Evolutionary conservation across 352 stramenopile genomes (phyloP), one percentile per base, ranked within the genome.

Genomic region (Pythium aristosporum): DNA sequence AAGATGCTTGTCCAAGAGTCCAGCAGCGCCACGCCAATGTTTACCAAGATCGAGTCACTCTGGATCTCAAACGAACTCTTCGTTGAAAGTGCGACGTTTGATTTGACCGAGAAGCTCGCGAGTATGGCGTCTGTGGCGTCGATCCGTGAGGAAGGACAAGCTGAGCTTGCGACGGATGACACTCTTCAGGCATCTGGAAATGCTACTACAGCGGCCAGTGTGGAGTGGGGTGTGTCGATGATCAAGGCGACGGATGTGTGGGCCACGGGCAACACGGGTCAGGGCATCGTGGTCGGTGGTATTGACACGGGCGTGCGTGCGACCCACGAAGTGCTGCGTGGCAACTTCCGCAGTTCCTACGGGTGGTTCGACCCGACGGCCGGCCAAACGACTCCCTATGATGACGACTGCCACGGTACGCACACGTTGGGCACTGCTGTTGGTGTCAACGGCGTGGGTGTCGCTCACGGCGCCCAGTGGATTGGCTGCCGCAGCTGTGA

Each of bases 271-370:
- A 67, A 68, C 2, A 75, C 56, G 18, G 82, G 79, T 2, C 63
- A 62, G 21, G 68, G 69, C 5, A 51, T 91, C 10, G 73, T 84
- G 18, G 68, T 91, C 2, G 77, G 75, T 0, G 88, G 74, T 52
- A 89, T 91, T 56, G 82, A 91, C 61, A 88, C 82, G 5, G 79
- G 82, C 9, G 79, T 89, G 44, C 74, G 82, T 11, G 88, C 78
- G 63, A 79, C 79, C 0, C 82, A 91, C 47, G 68, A 85, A 30
- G 65, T 67, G 5, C 49, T 91, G 30, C 56, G 55, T 57, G 50
- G 61, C 16, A 76, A 48, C 15, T 88, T 83, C 47, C 68, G 77
- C 9, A 16, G 16, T 3, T 36, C 52, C 16, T 54, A 67, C 41
- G 66, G 66, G 0, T 75, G 57, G 57, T 75, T 64, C 39, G 36